Base-by-base conservation (phyloP, 257 asterid species). In the Fraxinus americana region DNA sequence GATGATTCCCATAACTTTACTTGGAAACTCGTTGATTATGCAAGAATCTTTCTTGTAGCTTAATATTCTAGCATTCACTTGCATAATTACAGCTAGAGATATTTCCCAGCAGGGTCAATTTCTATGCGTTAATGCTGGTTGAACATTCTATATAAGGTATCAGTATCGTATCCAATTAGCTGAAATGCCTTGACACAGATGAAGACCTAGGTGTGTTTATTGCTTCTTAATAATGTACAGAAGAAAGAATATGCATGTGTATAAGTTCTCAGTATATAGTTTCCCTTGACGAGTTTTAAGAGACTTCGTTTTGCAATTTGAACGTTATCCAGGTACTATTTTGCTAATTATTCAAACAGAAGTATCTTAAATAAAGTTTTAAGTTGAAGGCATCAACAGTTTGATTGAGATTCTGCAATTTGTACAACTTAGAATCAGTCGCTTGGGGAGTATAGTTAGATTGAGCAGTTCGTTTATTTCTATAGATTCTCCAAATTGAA, bases 31-130 rank as follows among this genome's bases (percentile, higher is more conserved):
- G 57, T 67, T 72, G 76, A 67, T 7, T 30, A 13, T 70, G 65
- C 27, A 38, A 66, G 27, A 17, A 65, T 25, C 27, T 66, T 80
- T 75, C 52, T 71, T 59, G 63, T 41, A 10, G 45, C 27, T 54
- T 19, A 54, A 45, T 25, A 35, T 38, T 48, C 45, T 6, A 63
- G 65, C 10, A 61, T 68, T 67, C 12, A 67, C 76, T 36, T 68
- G 13, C 63, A 21, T 50, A n/a, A 43, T 19, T 11, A 39, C 52
- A 70, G 66, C 80, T 38, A 59, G 69, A 39, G 34, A 67, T 29
- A 23, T 75, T 69, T 36, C n/a, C 27, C 8, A 29, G 71, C 69
- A n/a, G 39, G 45, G n/a, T 52, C 68, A 34, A 27, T 65, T 34
- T 77, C 45, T 25, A 12, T 54, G n/a, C 69, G 12, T 25, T 4